Evolutionary conservation across 192 early-diverging fungal species (phyloP).

Genomic region (Dissophora globulifera): DNA sequence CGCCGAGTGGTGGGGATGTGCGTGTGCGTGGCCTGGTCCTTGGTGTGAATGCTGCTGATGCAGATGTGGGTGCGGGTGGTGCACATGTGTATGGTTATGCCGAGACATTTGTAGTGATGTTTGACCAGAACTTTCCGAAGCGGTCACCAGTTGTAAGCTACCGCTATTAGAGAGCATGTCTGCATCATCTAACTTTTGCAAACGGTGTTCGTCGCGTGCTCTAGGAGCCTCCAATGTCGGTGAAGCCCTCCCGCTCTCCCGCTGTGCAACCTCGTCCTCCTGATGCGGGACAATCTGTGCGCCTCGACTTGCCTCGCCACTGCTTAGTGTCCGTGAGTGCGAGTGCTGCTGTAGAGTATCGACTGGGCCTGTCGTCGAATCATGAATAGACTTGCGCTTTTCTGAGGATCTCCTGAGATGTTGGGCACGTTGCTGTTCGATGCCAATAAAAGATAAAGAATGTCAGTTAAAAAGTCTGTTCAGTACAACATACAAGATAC

Average conservation of each 20-base stretch:
- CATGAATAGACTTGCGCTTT: conserved; percentile 28
- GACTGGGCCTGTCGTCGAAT: too few relatives aligned
- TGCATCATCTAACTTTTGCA: conserved; percentile 1
- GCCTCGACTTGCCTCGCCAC: background rate
- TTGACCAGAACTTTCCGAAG: background rate
- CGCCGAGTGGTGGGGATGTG: conserved; percentile 12
- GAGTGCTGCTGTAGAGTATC: conserved; percentile 1
- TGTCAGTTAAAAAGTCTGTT: background rate
- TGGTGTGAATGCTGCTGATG: too few relatives aligned
- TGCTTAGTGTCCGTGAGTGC: conserved; percentile 6
- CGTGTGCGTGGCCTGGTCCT: conserved; percentile 7
- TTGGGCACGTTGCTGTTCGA: conserved; percentile 51
- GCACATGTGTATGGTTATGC: background rate
- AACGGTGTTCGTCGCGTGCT: background rate
- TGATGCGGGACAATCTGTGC: background rate
- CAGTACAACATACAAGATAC: background rate
- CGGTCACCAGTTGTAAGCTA: background rate
- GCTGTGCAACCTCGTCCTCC: background rate
- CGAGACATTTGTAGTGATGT: background rate
- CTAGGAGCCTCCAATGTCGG: background rate
- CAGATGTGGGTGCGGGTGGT: conserved; percentile 2
- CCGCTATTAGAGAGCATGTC: background rate
- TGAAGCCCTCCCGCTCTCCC: background rate
- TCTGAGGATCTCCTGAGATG: conserved; percentile 48
- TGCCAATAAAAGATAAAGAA: background rate